Base-by-base conservation (phyloP, 163 green algal genomes). In the Chlamydomonas reinhardtii region DNA sequence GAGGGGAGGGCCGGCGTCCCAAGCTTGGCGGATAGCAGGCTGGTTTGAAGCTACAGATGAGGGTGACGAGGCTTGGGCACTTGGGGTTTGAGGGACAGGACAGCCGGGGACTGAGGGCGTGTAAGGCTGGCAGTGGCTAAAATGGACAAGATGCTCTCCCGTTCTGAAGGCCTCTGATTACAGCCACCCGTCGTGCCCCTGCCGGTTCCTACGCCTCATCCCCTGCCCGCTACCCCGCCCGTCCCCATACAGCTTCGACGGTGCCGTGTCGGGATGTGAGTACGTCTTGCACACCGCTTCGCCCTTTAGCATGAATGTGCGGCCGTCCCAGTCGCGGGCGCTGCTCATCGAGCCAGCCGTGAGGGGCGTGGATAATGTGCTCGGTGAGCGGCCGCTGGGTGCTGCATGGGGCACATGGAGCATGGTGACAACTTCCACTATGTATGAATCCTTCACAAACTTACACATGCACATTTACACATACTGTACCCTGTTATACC, bases 231-330 rank as follows among this genome's bases (percentile, higher is more conserved):
- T 14, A 9, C 19, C 48, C 12, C 48, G n/a, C n/a, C n/a, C n/a
- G n/a, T n/a, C n/a, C 48, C 73, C 5, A 82, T 14, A 78, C 14
- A 65, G 66, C 32, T 94, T 93, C 77, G 89, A 94, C 59, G 86
- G 71, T 27, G 91, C 91, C 12, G 16, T 93, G 5, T 43, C 48
- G 8, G 91, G 91, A 43, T 93, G 89, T n/a, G 78, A 88, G 54
- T 54, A 74, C 2, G 89, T 94, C 19, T 80, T 94, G 11, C 91
- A 94, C 64, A 92, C 87, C 27, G 91, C 91, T 37, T 90, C 79
- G 17, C 91, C 91, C 27, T 94, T 89, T 74, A 20, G 72, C 22
- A 56, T 88, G 20, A 65, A 88, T 12, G 70, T 82, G 22, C 8
- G 0, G 15, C 27, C 24, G 74, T 11, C 24, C 14, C 85, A 88